Base-by-base conservation (phyloP, 2,329 filamentous ascomycete species). In the Coniochaeta pulveracea region DNA sequence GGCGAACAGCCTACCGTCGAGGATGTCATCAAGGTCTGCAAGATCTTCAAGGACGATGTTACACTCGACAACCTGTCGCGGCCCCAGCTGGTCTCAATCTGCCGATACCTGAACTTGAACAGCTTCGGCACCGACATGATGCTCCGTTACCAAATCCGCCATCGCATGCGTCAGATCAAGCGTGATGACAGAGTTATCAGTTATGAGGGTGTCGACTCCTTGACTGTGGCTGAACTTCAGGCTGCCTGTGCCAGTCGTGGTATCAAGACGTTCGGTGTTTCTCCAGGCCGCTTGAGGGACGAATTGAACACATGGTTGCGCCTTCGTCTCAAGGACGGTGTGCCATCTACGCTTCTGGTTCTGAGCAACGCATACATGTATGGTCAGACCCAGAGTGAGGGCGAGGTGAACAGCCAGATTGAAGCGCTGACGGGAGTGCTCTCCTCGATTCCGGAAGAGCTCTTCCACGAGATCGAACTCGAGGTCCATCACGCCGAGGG, bases 161-260 rank as follows among this genome's bases (percentile, higher is more conserved):
- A 96, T 61, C 84, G 89, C 41, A 98, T 98, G 91, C 78, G 89
- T 48, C 91, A 98, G 61, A 96, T 96, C 69, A 98, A 98, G 76
- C 80, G 89, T 42, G 91, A 98, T 51, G 91, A 98, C 61, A 80
- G 79, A 44, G 86, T 88, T 42, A 98, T 98, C 53, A 82, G 77
- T 55, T 94, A 80, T 51, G 91, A 98, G 59, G 88, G 91, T 21
- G 80, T 98, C 19, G 86, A 93, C 39, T 88, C 81, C 34, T 72
- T 98, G 34, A 93, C 86, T n/a, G 86, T 96, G 1, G 72, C 80
- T 2, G 91, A 98, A 58, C 71, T 98, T 29, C 91, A 96, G 64
- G 83, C 78, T 50, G 91, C 91, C 2, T 93, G 85, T 54, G 85
- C 85, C 26, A 86, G 83, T 43, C 85, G 91, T 45, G 91, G 91